Conservation (phyloP, 805 yeast species). For the Zygosaccharomyces kombuchaensis region DNA sequence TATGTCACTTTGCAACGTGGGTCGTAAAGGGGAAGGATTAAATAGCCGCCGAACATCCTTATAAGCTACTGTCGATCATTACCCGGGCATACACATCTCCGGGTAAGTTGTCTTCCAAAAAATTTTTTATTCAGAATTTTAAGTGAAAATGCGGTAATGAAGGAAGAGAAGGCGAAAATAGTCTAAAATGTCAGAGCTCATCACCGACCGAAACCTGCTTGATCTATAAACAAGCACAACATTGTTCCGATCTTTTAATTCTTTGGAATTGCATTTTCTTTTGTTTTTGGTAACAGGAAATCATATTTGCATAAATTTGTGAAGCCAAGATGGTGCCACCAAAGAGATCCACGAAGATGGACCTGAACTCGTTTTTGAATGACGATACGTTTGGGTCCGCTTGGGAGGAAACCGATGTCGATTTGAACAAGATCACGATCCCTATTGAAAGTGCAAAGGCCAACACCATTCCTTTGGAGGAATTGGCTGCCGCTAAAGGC, state of each 20-base stretch:
- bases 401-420: slow-evolving; percentile 86
- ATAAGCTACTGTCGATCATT: neutral
- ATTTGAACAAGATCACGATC: slow-evolving; percentile 58
- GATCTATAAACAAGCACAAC: neutral
- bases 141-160: neutral
- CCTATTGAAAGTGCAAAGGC: slow-evolving; percentile 36
- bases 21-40: neutral
- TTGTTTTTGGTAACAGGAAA: neutral
- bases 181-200: slow-evolving; percentile 2
- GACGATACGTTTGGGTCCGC: slow-evolving; percentile 68
- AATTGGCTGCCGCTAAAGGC: slow-evolving; percentile 24
- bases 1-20: neutral
- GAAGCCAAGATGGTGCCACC: slow-evolving; percentile 48
- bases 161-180: neutral
- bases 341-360: slow-evolving; percentile 72
- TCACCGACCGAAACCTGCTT: slow-evolving; percentile 1
- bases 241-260: neutral
- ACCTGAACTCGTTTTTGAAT: slow-evolving; percentile 76
- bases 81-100: neutral
- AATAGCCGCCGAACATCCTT: neutral
- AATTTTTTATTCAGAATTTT: neutral
- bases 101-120: neutral
- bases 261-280: neutral
- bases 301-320: neutral
- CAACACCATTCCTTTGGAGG: slow-evolving; percentile 30